Evolutionary conservation across 2,329 filamentous ascomycete genomes (phyloP), one percentile per base, ranked within the genome.

Genomic region (Sporothrix mexicana): DNA sequence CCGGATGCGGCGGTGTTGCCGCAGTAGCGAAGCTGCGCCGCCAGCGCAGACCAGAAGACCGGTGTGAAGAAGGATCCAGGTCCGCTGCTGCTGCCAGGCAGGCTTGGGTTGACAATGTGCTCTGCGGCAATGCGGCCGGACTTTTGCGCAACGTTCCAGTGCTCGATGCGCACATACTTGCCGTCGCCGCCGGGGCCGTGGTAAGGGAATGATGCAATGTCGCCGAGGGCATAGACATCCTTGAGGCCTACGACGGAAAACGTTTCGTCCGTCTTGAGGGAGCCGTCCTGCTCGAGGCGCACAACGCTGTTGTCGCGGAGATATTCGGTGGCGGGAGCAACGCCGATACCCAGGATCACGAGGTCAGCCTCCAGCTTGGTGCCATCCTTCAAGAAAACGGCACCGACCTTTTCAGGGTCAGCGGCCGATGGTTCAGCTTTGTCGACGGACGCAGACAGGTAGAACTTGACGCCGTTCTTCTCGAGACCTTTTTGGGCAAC

Each of bases 91-190:
- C 90, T 85, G 75, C 86, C 85, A 62, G 86, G 17, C 59, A 15
- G 80, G 8, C 86, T 82, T 0, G 91, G 88, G 77, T 92, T 85
- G 76, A 90, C 87, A 78, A 99, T 97, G 77, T 93, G 89, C 70
- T 86, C 86, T 1, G 94, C 96, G 0, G 92, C 95, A 30, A 88
- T 87, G 59, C 95, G 92, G 2, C 96, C 96, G 1, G 93, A 87
- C 79, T 98, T 98, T 79, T 98, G 96, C 4, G 96, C 96, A 2
- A 99, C 96, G 82, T 98, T 95, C 96, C 96, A 99, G 81, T 99
- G 96, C 85, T 99, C 96, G 79, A 98, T 98, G 75, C 96, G 91
- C 0, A 92, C 89, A 20, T 87, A 86, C 61, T 86, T 86, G 75
- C 93, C 93, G 17, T 92, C 87, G 36, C 93, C 92, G 30, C 93